Evolutionary conservation across 1,284 basidiomycete genomes (phyloP).

Genomic region (Ceratobasidium sp.): DNA sequence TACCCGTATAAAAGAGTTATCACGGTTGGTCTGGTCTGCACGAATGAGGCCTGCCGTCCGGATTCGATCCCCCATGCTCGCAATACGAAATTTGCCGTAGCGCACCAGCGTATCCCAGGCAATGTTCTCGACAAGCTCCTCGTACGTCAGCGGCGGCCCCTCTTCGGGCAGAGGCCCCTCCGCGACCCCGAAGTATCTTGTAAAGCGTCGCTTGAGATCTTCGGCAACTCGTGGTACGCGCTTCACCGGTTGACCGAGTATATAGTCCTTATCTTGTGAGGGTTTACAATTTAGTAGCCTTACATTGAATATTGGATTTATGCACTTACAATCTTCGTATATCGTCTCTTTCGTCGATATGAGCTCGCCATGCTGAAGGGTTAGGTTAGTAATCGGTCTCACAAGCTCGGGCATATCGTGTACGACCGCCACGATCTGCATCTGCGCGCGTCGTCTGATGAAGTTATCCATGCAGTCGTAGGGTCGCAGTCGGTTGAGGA

Average conservation of each 20-base stretch:
- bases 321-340: conserved; percentile 10
- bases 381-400: background rate
- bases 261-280: background rate
- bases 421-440: conserved; percentile 43
- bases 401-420: conserved; percentile 6
- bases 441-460: conserved; percentile 51
- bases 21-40: conserved; percentile 35
- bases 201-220: background rate
- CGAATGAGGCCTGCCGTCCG: conserved; percentile 38
- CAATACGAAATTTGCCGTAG: conserved; percentile 33
- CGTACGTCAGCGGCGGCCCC: background rate
- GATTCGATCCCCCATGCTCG: conserved; percentile 18
- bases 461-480: conserved; percentile 53
- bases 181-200: conserved; percentile 2
- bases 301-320: background rate
- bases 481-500: conserved; percentile 52
- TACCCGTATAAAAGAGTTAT: conserved; percentile 37
- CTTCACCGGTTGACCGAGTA: conserved; percentile 25
- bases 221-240: background rate
- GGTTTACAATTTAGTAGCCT: background rate
- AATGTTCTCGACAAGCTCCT: background rate
- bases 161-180: background rate
- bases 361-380: background rate
- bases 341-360: conserved; percentile 15
- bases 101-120: conserved; percentile 11